These are phyloP conservation scores for Ramaria sp. DNA, from an alignment of 768 basidiomycete species.

Conservation along the genomic window DNA sequence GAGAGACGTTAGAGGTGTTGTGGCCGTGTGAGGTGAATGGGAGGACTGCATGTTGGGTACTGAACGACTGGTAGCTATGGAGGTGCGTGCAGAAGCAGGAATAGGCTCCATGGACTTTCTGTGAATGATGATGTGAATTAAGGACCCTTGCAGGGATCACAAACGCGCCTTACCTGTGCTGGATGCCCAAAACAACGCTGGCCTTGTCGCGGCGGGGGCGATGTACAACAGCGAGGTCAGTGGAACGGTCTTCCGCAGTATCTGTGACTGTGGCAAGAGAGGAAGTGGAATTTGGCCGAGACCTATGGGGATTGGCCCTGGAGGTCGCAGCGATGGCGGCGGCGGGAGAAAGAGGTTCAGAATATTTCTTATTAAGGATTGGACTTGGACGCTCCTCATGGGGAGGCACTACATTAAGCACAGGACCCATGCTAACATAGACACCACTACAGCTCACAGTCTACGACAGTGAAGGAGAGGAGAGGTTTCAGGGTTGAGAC, in stretches of 20 bases:
- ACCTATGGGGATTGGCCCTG: not conserved
- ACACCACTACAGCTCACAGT: not conserved
- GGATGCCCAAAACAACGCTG: slow-evolving; percentile 65
- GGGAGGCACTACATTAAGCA: slow-evolving; percentile 1
- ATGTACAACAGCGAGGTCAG: slow-evolving; percentile 26
- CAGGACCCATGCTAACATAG: not conserved
- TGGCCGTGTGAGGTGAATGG: slow-evolving; percentile 52
- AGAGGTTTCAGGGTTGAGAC: not conserved
- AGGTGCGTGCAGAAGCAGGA: slow-evolving; percentile 64
- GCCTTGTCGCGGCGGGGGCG: slow-evolving; percentile 55
- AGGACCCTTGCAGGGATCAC: not conserved
- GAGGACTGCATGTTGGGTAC: slow-evolving; percentile 41
- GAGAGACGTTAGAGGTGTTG: slow-evolving; percentile 69
- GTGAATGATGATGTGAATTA: not conserved
- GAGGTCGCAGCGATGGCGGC: slow-evolving; percentile 1
- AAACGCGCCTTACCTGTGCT: slow-evolving; percentile 26
- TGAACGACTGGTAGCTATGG: slow-evolving; percentile 68
- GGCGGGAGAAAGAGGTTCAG: slow-evolving; percentile 1
- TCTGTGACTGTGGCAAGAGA: slow-evolving; percentile 19
- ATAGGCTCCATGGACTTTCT: slow-evolving; percentile 78
- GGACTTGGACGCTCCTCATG: not conserved
- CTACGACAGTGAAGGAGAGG: no score
- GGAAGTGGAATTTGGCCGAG: slow-evolving; percentile 15
- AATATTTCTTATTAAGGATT: not conserved
- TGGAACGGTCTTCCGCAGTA: slow-evolving; percentile 15